phyloP scores from a whole-genome alignment of 2,329 filamentous ascomycete species.

The Neurospora sp. region DNA sequence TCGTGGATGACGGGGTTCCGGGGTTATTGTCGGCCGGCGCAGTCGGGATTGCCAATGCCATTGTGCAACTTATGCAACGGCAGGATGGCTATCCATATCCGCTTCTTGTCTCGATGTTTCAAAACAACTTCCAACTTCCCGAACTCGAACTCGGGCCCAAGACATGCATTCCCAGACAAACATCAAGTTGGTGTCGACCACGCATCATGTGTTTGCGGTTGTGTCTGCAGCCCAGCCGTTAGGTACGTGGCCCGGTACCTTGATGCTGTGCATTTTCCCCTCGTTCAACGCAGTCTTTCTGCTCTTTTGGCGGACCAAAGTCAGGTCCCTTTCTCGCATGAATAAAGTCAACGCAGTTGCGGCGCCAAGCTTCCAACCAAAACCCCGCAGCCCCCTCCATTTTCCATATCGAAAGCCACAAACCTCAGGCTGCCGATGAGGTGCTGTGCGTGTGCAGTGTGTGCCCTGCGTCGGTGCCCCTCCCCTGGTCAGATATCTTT shows the following conservation, averaged over 20 bases:
- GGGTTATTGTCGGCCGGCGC: neutral
- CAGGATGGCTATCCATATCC: neutral
- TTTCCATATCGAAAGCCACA: neutral
- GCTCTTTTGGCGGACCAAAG: neutral
- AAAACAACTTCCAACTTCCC: slow-evolving; percentile 2
- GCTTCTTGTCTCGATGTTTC: neutral
- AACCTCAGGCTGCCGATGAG: neutral
- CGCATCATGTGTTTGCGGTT: neutral
- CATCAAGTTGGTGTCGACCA: neutral
- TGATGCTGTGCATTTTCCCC: neutral
- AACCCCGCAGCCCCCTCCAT: neutral
- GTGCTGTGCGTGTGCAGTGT: neutral
- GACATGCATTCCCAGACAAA: neutral
- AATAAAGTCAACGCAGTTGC: neutral
- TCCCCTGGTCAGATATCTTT: neutral
- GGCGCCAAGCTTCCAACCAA: neutral
- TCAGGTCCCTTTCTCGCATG: neutral
- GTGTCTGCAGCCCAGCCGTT: neutral
- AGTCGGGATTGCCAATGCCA: neutral
- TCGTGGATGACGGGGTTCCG: neutral
- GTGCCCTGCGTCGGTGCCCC: neutral
- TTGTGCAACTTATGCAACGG: neutral
- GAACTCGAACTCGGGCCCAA: neutral
- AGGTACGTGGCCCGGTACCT: neutral
- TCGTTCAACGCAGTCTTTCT: neutral